Percentiles rank a stretch among this genome's conserved stretches.
phyloP scores from a whole-genome alignment of 2,329 filamentous ascomycete genomes.

The Ascochyta lentis region DNA sequence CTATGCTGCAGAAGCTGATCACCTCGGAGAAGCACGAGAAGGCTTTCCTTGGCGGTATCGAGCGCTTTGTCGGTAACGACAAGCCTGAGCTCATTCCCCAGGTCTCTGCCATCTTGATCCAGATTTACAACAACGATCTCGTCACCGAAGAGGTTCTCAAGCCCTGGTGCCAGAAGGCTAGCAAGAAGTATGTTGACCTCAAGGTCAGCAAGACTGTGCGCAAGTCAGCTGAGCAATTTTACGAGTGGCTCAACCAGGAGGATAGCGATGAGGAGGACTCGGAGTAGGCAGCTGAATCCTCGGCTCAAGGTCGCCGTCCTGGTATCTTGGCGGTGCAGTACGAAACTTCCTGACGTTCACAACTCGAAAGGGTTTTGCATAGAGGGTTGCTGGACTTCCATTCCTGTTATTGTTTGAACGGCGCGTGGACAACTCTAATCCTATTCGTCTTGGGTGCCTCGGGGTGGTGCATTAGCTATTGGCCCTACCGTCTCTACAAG shows the following conservation, averaged over 20 bases:
- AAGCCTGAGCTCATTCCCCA: slow-evolving; percentile 78
- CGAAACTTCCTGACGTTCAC: neutral
- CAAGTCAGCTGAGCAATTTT: slow-evolving; percentile 91
- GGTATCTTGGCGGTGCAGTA: neutral
- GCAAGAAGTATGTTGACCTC: slow-evolving; percentile 97
- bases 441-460: slow-evolving; percentile 7
- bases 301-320: neutral
- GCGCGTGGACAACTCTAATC: slow-evolving; percentile 33
- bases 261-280: slow-evolving; percentile 63
- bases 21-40: slow-evolving; percentile 94
- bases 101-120: slow-evolving; percentile 85
- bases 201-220: slow-evolving; percentile 91
- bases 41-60: slow-evolving; percentile 91
- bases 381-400: neutral
- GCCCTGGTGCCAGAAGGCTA: slow-evolving; percentile 92
- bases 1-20: slow-evolving; percentile 90
- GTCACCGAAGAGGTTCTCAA: slow-evolving; percentile 86
- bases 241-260: slow-evolving; percentile 84
- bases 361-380: neutral
- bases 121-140: slow-evolving; percentile 90
- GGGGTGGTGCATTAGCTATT: neutral
- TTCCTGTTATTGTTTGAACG: slow-evolving; percentile 21
- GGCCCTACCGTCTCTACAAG: slow-evolving; percentile 19
- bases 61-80: slow-evolving; percentile 87
- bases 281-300: slow-evolving; percentile 24